Conservation (phyloP, 78 protist genomes). For the Pigoraptor vietnamica region DNA sequence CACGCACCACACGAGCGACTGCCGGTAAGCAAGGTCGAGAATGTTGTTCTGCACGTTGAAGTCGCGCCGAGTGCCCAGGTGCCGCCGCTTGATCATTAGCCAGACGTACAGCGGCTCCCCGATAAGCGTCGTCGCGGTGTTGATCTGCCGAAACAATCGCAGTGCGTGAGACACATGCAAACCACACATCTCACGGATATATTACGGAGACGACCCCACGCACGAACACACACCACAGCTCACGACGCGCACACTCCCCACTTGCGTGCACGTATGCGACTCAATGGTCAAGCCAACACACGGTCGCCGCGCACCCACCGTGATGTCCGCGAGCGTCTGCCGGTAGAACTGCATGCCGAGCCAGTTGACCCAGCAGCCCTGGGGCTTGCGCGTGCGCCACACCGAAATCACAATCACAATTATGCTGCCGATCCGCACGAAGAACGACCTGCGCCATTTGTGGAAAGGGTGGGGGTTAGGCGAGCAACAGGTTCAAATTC, state of each 20-base stretch:
- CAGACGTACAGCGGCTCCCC: neutral
- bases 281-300: no score
- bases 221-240: no score
- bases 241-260: no score
- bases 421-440: neutral
- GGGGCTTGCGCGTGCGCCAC: neutral
- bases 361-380: neutral
- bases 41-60: neutral
- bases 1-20: neutral
- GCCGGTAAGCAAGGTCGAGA: neutral
- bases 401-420: neutral
- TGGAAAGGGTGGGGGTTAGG: no score
- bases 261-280: no score
- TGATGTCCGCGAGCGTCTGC: neutral
- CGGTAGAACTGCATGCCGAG: neutral
- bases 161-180: neutral
- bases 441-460: neutral
- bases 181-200: no score
- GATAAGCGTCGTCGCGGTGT: neutral
- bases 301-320: neutral
- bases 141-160: no score
- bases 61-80: neutral
- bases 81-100: neutral
- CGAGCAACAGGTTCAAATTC: no score
- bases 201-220: no score